A percentile compares a stretch with the other conserved stretches of the same genome.
phyloP scores from a whole-genome alignment of 176 grass and related monocot species.

The Carex myosuroides region DNA sequence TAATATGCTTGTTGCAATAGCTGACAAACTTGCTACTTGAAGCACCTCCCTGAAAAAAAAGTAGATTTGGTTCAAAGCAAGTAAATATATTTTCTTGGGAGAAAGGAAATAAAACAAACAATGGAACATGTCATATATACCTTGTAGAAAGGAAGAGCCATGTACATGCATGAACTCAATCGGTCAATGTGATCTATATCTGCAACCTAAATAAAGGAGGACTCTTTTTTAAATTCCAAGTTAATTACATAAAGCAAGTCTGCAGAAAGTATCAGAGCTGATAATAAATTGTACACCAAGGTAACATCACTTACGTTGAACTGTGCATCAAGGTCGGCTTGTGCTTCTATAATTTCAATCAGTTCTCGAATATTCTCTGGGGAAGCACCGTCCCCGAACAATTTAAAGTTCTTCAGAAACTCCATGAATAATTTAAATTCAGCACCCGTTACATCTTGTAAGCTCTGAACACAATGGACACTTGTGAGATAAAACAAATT shows the following conservation, averaged over 20 bases:
- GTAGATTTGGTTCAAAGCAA: neutral
- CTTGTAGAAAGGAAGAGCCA: slow-evolving; percentile 92
- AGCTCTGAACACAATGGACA: slow-evolving; percentile 46
- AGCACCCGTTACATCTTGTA: slow-evolving; percentile 86
- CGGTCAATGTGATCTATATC: slow-evolving; percentile 87
- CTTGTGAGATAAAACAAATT: slow-evolving; percentile 23
- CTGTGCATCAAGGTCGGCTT: slow-evolving; percentile 88
- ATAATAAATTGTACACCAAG: neutral
- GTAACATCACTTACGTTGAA: slow-evolving; percentile 65
- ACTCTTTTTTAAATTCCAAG: neutral
- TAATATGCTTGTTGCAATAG: slow-evolving; percentile 83
- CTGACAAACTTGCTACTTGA: slow-evolving; percentile 95
- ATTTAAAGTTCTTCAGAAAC: slow-evolving; percentile 86
- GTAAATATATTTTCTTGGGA: neutral
- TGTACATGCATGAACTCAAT: slow-evolving; percentile 93
- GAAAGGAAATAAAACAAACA: neutral
- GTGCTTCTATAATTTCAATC: slow-evolving; percentile 97
- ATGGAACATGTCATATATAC: slow-evolving; percentile 23
- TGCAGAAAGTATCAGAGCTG: slow-evolving; percentile 2
- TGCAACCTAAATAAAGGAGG: slow-evolving; percentile 47
- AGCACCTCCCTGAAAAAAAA: slow-evolving; percentile 69
- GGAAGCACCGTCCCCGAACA: slow-evolving; percentile 81
- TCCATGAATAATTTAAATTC: slow-evolving; percentile 99
- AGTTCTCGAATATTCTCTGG: slow-evolving; percentile 83
- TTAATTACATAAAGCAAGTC: slow-evolving; percentile 3